Evolutionary conservation across 192 early-diverging fungal genomes (phyloP), one percentile per base, ranked within the genome.

Genomic region (Podochytrium sp.): DNA sequence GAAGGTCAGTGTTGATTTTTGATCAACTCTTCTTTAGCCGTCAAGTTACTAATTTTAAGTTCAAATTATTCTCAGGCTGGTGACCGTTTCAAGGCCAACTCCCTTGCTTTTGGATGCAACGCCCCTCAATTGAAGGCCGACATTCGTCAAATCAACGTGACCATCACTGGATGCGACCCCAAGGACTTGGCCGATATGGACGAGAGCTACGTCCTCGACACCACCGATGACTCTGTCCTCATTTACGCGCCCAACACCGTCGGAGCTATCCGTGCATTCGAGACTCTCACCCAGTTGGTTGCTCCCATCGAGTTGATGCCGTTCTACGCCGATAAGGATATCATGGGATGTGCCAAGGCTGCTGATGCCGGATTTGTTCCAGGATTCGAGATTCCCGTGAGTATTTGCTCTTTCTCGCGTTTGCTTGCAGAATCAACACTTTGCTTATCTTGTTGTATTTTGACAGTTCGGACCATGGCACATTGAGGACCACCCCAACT

Each of bases 241-340:
- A 81, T 93, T 53, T 78, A 71, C 25, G 83, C 92, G 6, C 73
- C 77, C 32, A 89, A 87, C 2, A 77, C 86, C 49, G 88, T 83
- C 35, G 92, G 92, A 23, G 92, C 91, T 12, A 67, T 93, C 42
- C 88, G 89, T 47, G 91, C 82, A 3, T 78, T 93, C 4, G 89
- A 90, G 74, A 92, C 91, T 5, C 86, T 90, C 60, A 84, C 87
- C 33, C 93, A 94, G 71, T 59, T 94, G 30, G 49, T 92, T 49
- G 75, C 38, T 30, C 4, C 55, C n/a, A 34, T 10, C 23, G n/a
- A 42, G 65, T 14, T 7, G n/a, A 5, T 30, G 23, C 47, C 65
- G 12, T 50, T 50, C 33, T n/a, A 50, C 16, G 39, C 29, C 14
- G 33, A 93, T 89, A 10, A 85, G 88, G 55, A 85, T 86, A 33